A percentile compares a stretch with the other conserved stretches of the same genome.
phyloP scores from a whole-genome alignment of 208 protist species.

The Trypanosoma melophagium region DNA sequence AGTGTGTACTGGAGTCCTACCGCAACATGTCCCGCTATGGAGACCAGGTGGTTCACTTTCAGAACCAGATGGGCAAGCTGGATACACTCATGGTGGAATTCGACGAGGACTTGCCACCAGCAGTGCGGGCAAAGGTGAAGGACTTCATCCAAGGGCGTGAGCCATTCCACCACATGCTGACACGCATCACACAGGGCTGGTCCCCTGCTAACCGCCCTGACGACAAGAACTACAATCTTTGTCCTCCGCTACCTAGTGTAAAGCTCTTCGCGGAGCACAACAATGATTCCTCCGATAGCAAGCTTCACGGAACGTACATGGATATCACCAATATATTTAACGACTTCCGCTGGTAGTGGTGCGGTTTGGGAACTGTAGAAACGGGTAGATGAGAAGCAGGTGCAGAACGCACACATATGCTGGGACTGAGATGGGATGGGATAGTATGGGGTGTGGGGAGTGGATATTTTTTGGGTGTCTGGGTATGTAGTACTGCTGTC shows the following conservation, averaged over 20 bases:
- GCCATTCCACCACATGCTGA: conserved; percentile 86
- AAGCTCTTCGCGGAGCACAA: conserved; percentile 86
- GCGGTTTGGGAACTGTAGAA: no score
- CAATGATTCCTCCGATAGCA: conserved; percentile 76
- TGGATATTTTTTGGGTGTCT: background rate
- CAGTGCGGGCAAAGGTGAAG: conserved; percentile 69
- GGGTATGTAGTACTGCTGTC: no score
- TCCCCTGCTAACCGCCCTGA: conserved; percentile 77
- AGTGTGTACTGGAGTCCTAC: conserved; percentile 76
- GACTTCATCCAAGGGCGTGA: conserved; percentile 84
- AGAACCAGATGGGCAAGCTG: conserved; percentile 76
- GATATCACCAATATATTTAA: conserved; percentile 87
- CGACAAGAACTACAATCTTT: conserved; percentile 69
- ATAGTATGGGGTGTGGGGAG: no score
- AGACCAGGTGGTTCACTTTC: conserved; percentile 82
- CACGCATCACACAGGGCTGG: conserved; percentile 85
- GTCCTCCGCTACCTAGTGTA: conserved; percentile 68
- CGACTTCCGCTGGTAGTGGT: conserved; percentile 81
- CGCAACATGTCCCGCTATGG: conserved; percentile 87
- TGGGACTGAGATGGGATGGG: no score
- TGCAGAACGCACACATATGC: no score
- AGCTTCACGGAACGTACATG: conserved; percentile 79
- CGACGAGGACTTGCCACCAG: conserved; percentile 68
- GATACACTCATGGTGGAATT: conserved; percentile 80
- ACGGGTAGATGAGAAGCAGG: no score